Percentiles rank a stretch among this genome's conserved stretches.
phyloP scores from a whole-genome alignment of 2,329 filamentous ascomycete genomes.

The Zymoseptoria crescenta region DNA sequence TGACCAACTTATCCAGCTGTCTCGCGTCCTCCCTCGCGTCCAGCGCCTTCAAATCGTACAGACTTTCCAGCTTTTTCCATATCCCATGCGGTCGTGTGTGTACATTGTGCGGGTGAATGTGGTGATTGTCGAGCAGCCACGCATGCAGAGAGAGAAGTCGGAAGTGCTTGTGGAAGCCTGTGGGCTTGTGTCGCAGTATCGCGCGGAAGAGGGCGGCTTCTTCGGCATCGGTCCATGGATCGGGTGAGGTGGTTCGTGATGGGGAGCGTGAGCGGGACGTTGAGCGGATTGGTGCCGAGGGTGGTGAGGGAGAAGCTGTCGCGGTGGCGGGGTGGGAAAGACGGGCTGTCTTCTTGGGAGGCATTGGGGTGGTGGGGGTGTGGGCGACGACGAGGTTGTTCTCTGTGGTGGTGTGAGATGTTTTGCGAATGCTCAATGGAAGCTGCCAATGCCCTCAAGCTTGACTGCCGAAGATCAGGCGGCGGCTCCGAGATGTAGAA shows the following conservation, averaged over 20 bases:
- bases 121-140: slow-evolving; percentile 26
- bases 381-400: neutral
- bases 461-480: neutral
- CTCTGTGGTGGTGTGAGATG: neutral
- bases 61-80: slow-evolving; percentile 74
- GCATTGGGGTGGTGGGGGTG: slow-evolving; percentile 43
- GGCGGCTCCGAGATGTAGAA: no score
- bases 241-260: slow-evolving; percentile 26
- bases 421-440: neutral
- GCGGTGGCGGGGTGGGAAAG: slow-evolving; percentile 45
- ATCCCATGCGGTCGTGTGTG: slow-evolving; percentile 89
- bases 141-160: slow-evolving; percentile 69
- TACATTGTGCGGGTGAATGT: slow-evolving; percentile 27
- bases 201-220: slow-evolving; percentile 87
- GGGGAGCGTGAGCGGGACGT: neutral
- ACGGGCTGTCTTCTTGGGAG: slow-evolving; percentile 61
- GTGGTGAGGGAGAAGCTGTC: slow-evolving; percentile 38
- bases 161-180: slow-evolving; percentile 91
- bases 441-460: no score
- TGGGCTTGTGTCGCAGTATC: slow-evolving; percentile 93
- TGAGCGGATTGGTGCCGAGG: neutral
- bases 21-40: slow-evolving; percentile 69
- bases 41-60: slow-evolving; percentile 79
- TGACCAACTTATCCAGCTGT: slow-evolving; percentile 42
- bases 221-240: slow-evolving; percentile 93